These are phyloP conservation scores for Nitzschia sp. DNA, from an alignment of 108 stramenopile species.

Conservation along the genomic window DNA sequence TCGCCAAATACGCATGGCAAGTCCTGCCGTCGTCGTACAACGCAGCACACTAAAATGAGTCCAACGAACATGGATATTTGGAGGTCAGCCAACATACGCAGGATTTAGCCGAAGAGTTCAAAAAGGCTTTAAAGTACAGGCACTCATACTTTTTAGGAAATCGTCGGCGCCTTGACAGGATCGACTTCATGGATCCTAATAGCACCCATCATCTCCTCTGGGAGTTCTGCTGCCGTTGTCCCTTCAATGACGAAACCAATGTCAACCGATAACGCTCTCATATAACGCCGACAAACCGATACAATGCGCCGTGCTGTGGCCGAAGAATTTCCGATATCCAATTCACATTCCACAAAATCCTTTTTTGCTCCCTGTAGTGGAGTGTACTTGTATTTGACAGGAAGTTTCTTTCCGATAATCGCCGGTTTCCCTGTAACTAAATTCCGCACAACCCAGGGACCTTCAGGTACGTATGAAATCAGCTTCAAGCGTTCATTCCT, in stretches of 20 bases:
- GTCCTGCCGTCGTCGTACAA: no score
- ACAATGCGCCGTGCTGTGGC: slow-evolving; percentile 69
- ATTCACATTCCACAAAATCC: slow-evolving; percentile 63
- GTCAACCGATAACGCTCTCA: slow-evolving; percentile 79
- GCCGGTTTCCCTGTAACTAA: slow-evolving; percentile 87
- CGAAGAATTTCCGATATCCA: slow-evolving; percentile 75
- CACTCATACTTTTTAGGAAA: slow-evolving; percentile 1
- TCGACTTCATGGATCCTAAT: slow-evolving; percentile 83
- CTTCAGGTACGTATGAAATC: slow-evolving; percentile 79
- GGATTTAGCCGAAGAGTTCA: no score
- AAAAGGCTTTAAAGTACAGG: no score
- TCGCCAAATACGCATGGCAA: no score
- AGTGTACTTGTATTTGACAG: slow-evolving; percentile 43
- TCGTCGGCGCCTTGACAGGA: slow-evolving; percentile 48
- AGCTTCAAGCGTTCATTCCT: slow-evolving; percentile 75
- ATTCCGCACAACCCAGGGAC: slow-evolving; percentile 85
- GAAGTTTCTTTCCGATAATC: slow-evolving; percentile 80
- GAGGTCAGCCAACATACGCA: no score
- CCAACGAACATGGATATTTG: no score
- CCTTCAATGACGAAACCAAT: slow-evolving; percentile 89
- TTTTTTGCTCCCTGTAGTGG: slow-evolving; percentile 10
- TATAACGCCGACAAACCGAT: slow-evolving; percentile 74
- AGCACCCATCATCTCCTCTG: slow-evolving; percentile 86
- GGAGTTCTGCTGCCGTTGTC: slow-evolving; percentile 65
- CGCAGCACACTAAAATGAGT: no score